Evolutionary conservation across 495 filamentous ascomycete species (phyloP).

Genomic region (Aspergillus asperescens): DNA sequence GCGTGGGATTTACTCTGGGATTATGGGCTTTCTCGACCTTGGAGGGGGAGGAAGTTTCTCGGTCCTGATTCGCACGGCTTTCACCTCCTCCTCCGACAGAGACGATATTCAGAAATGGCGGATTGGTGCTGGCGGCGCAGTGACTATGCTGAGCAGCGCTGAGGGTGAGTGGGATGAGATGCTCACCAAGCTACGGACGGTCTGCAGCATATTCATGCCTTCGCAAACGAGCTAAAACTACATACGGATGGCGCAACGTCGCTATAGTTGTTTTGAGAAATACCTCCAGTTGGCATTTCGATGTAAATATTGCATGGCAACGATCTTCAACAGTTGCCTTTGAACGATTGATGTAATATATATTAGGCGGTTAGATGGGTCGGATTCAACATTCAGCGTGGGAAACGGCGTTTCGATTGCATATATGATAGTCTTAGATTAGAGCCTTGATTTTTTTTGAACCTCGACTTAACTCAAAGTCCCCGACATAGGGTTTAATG

Average conservation of each 20-base stretch:
- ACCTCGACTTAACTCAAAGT: too few species aligned
- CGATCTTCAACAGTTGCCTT: constrained; percentile 30
- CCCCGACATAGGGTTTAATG: too few species aligned
- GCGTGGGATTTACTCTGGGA: constrained; percentile 82
- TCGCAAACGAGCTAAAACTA: constrained; percentile 8
- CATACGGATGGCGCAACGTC: neutral
- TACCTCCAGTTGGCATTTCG: constrained; percentile 9
- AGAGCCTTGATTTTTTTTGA: neutral
- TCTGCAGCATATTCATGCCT: constrained; percentile 48
- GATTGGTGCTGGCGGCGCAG: constrained; percentile 82
- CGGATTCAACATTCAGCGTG: constrained; percentile 37
- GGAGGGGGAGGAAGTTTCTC: constrained; percentile 82
- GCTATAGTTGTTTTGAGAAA: neutral
- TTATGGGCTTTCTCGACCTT: constrained; percentile 83
- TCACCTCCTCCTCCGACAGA: constrained; percentile 58
- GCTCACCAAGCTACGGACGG: constrained; percentile 70
- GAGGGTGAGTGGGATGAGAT: constrained; percentile 88
- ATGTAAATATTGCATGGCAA: constrained; percentile 7
- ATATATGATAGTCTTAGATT: neutral
- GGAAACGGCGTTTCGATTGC: constrained; percentile 13
- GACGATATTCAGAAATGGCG: constrained; percentile 57
- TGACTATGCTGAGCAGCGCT: constrained; percentile 72
- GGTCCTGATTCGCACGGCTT: constrained; percentile 77
- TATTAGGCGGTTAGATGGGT: constrained; percentile 12
- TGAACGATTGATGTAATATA: neutral